Base-by-base conservation (phyloP, 2,329 filamentous ascomycete species). In the Verticillium albo-atrum region DNA sequence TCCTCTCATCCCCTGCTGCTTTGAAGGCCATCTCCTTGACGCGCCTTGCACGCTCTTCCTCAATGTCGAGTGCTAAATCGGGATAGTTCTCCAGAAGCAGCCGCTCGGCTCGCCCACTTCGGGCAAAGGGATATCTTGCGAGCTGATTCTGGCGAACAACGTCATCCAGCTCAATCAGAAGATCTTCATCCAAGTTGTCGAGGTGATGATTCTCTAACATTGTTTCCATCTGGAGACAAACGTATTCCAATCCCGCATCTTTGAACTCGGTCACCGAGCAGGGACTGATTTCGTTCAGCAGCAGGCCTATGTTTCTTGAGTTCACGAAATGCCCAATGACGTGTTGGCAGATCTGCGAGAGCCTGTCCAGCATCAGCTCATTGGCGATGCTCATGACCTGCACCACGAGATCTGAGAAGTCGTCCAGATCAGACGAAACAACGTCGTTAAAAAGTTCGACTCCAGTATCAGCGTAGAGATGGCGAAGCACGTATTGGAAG, bases 191-290 rank as follows among this genome's bases (percentile, higher is more conserved):
- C 17, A 99, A 82, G 60, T 92, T 89, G 64, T 96, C 90, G 3
- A 99, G 81, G 17, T 94, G 81, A 66, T 91, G 89, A 63, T 96
- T 97, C 68, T 97, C 92, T 56, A 99, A 85, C 82, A 98, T 91
- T 6, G 88, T 86, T 72, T 99, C 95, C 60, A 98, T 80, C 68
- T 97, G 96, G 52, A 97, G 78, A 67, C 92, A 97, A 25, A 97
- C 86, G 70, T 97, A 99, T 71, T 97, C 91, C 30, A 98, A 78
- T 0, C 90, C 91, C 10, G 90, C 89, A 65, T 95, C 85, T 72
- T 96, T 97, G 77, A 99, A 97, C 59, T 90, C 86, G 1, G 85
- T 86, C 6, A 97, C 87, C 0, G 89, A 89, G 70, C 90, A 96
- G 3, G 91, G 90, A 52, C 91, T 90, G 61, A 97, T 89, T 2